Base-by-base conservation (phyloP, 73 alveolate genomes). In the Paramecium sonneborni region DNA sequence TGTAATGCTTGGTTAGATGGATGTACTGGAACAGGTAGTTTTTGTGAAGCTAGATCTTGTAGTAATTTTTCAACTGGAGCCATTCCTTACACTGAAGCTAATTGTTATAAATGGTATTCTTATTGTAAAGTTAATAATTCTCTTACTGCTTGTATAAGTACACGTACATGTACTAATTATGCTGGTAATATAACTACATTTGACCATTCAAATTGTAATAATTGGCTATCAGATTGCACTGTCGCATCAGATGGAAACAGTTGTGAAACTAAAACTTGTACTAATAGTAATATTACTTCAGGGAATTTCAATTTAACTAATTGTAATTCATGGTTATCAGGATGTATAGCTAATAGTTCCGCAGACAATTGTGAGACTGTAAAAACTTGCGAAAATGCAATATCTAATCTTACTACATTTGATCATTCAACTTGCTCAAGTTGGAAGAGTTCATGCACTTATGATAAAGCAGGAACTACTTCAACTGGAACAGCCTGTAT, bases 1-100 rank as follows among this genome's bases (percentile, higher is more conserved):
- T 79, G 90, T 21, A 43, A 79, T 79, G 52, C 69, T 24, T 79
- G 90, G 86, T 9, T 79, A 14, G 32, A 26, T 46, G 55, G 44
- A 2, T 79, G 90, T 79, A 43, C 74, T 20, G 35, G 41, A 79
- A 39, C 38, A 10, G 86, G 86, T 34, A 72, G 86, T 72, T 21
- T 18, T 15, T 72, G 86, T 35, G 57, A 32, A 35, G 55, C 32
- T 0, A 30, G 57, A 34, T 35, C 86, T 35, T 72, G 86, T 5
- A 37, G 20, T 38, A 72, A 72, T 72, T 20, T 37, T 2, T 11
- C 57, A 12, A 72, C 86, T 1, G 28, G 55, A 2, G 10, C 41
- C 9, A 7, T 24, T 14, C 14, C 58, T 5, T 74, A 37, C 3
- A 74, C 56, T 62, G 84, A 62, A 7, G 84, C 84, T 12, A 62